phyloP scores from a whole-genome alignment of 1,284 basidiomycete species.

The Psilocybe mexicana region DNA sequence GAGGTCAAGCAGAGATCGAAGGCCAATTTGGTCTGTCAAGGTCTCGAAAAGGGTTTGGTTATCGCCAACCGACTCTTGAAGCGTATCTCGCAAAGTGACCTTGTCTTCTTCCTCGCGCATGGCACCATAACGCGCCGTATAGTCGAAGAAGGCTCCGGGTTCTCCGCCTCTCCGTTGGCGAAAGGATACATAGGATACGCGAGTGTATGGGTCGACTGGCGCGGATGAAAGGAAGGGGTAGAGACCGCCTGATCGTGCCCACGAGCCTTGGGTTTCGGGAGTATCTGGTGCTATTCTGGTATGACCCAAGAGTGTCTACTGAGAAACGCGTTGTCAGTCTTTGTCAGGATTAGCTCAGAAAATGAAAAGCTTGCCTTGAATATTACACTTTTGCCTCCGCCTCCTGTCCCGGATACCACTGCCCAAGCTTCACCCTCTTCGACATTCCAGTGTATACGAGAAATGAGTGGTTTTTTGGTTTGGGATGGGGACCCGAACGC shows the following conservation, averaged over 20 bases:
- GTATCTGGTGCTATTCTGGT: constrained; percentile 62
- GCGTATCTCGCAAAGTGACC: constrained; percentile 68
- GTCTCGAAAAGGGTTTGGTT: constrained; percentile 46
- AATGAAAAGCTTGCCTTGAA: constrained; percentile 51
- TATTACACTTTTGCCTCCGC: constrained; percentile 46
- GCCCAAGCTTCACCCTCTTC: constrained; percentile 71
- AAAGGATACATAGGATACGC: constrained; percentile 73
- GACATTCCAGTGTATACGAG: constrained; percentile 59
- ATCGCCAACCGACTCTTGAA: constrained; percentile 37
- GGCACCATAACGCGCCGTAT: constrained; percentile 86
- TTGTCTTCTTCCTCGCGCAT: constrained; percentile 77
- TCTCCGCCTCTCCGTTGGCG: constrained; percentile 58
- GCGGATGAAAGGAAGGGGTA: constrained; percentile 65
- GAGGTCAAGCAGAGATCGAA: constrained; percentile 70
- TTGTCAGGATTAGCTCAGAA: neutral
- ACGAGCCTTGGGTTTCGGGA: constrained; percentile 33
- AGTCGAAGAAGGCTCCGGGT: constrained; percentile 86
- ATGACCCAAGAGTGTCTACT: constrained; percentile 67
- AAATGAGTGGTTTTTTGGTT: constrained; percentile 47
- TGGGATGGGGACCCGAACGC: constrained; percentile 22
- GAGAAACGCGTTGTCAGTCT: neutral
- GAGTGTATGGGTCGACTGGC: constrained; percentile 45
- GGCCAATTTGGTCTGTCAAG: constrained; percentile 53
- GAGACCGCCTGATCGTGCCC: constrained; percentile 45
- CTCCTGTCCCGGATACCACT: constrained; percentile 54